Evolutionary conservation across 1,139 yeast species (phyloP).

Genomic region (Candida gigantensis): DNA sequence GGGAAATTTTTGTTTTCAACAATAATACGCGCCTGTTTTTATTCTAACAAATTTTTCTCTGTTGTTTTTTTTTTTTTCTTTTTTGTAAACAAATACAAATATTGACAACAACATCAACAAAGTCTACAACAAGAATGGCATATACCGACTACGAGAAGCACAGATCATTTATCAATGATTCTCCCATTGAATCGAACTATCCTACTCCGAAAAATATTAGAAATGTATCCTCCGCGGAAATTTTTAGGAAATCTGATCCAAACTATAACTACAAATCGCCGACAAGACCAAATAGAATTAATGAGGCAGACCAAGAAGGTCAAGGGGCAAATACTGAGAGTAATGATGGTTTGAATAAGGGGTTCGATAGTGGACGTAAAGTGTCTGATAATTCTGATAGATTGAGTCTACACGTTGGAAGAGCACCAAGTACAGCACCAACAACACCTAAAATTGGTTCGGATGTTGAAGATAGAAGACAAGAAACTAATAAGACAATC

Average conservation of each 20-base stretch:
- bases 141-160: background rate
- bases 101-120: background rate
- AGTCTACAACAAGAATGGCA: background rate
- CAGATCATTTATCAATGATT: background rate
- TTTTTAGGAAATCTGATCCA: background rate
- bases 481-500: background rate
- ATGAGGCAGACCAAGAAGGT: background rate
- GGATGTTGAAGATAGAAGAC: background rate
- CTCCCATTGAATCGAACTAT: background rate
- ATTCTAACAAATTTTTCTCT: background rate
- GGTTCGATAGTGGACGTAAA: background rate
- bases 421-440: background rate
- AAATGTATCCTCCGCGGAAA: background rate
- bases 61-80: background rate
- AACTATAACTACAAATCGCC: background rate
- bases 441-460: background rate
- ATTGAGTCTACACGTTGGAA: constrained; percentile 1
- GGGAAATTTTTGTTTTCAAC: background rate
- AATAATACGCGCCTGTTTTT: background rate
- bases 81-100: background rate
- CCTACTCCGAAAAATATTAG: background rate
- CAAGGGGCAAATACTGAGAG: background rate
- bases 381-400: constrained; percentile 4
- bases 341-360: background rate
- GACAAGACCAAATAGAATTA: background rate